Percentiles rank a stretch among this genome's conserved stretches.
phyloP scores from a whole-genome alignment of 2,329 filamentous ascomycete species.

The Colletotrichum sp. region DNA sequence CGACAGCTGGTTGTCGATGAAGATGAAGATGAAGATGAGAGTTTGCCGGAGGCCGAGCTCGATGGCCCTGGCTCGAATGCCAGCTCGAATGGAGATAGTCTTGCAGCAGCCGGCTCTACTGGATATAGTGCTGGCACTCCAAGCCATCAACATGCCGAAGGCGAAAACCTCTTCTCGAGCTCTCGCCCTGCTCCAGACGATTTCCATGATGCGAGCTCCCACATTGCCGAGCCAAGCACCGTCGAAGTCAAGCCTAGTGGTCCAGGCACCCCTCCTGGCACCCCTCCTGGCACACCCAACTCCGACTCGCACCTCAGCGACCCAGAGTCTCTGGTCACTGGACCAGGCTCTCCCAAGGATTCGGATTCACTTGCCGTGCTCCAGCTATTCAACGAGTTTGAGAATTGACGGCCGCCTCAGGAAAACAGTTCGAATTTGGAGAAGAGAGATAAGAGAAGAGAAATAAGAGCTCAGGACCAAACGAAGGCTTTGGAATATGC shows the following conservation, averaged over 20 bases:
- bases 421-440: background rate
- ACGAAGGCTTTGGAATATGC: rapidly evolving
- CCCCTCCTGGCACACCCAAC: background rate
- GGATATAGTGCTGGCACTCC: background rate
- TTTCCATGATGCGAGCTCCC: background rate
- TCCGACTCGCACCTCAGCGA: background rate
- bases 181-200: background rate
- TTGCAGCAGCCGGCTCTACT: background rate
- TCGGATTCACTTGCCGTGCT: background rate
- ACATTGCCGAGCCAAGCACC: background rate
- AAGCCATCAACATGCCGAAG: background rate
- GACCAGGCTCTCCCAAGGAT: background rate
- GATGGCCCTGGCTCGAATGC: background rate
- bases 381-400: background rate
- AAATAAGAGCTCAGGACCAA: background rate
- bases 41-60: background rate
- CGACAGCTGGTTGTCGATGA: background rate
- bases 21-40: too few relatives aligned
- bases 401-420: background rate
- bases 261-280: background rate
- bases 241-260: background rate
- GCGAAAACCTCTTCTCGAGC: background rate
- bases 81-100: background rate
- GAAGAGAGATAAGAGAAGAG: background rate
- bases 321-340: background rate